These are phyloP conservation scores for Spirogloea muscicola DNA, from an alignment of 139 green algal species.

Conservation along the genomic window DNA sequence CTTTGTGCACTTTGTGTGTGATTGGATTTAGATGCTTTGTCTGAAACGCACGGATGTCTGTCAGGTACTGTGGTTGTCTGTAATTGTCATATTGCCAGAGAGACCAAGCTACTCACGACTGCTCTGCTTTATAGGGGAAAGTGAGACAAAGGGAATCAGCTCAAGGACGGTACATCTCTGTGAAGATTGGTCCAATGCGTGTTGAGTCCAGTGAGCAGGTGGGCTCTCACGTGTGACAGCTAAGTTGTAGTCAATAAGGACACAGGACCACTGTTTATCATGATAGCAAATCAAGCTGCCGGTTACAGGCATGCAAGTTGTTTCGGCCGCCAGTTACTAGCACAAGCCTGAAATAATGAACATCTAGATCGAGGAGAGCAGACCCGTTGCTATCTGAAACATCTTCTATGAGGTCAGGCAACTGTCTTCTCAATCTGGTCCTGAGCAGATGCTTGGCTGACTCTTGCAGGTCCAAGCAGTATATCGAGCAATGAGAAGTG, in stretches of 20 bases:
- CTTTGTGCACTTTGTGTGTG: not conserved
- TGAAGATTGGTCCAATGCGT: conserved; percentile 39
- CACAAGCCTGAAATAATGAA: not conserved
- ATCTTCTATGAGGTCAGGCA: not conserved
- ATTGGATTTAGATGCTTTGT: not conserved
- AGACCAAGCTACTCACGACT: not conserved
- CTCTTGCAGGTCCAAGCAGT: conserved; percentile 14
- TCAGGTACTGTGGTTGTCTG: no score
- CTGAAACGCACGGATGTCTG: no score
- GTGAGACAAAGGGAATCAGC: conserved; percentile 37
- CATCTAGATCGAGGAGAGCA: not conserved
- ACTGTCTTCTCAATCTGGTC: not conserved
- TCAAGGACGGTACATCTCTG: conserved; percentile 43
- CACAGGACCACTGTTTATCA: not conserved
- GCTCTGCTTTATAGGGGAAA: not conserved
- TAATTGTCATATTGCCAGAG: no score
- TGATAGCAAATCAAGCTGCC: not conserved
- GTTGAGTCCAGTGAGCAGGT: conserved; percentile 45
- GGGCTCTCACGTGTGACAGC: not conserved
- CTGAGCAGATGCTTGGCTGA: not conserved
- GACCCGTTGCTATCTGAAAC: not conserved
- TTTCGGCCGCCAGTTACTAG: not conserved
- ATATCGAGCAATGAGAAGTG: conserved; percentile 31
- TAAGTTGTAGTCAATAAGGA: no score
- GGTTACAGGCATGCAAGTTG: not conserved